Evolutionary conservation across 2,329 filamentous ascomycete species (phyloP), one percentile per base, ranked within the genome.

Genomic region (Pseudocercospora macadamiae): DNA sequence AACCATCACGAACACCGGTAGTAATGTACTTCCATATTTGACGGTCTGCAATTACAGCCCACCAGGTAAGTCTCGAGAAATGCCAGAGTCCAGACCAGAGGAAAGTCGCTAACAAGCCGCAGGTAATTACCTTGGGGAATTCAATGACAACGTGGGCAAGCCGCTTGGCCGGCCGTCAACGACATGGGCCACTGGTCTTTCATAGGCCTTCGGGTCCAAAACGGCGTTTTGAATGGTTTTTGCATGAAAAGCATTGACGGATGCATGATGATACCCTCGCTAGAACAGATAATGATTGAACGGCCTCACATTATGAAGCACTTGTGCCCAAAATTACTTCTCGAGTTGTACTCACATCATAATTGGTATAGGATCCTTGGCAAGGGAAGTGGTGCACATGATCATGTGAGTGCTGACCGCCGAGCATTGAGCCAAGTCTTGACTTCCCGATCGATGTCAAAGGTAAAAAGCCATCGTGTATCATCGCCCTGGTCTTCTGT

Each of bases 1-100:
- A n/a, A 80, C 79, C 47, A 82, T 78, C 28, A 71, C 78, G 52
- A 77, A 77, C 60, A 73, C 73, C 51, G 75, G 74, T 54, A 66
- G 69, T 54, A 66, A 71, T 54, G 64, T 75, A 18, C 56, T 79
- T 39, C 76, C 85, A 9, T 86, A 84, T 77, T 90, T 85, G 79
- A 92, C 89, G 23, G 90, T 95, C 68, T 96, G 91, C 86, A 93
- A 96, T 83, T 96, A 96, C 79, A 79, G 77, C 66, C 83, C 86
- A 63, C 77, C 85, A 62, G 91, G 90, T 89, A 84, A 75, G 85
- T 56, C 1, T 26, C 18, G 36, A 3, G 2, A 21, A 9, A 21
- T 23, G 16, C 21, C 32, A 25, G 19, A 7, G n/a, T 16, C 21
- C 32, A 12, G 32, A 10, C 7, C 16, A 8, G 6, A 4, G 36